Conservation (phyloP, 2,329 filamentous ascomycete species). For the Clarireedia monteithiana region DNA sequence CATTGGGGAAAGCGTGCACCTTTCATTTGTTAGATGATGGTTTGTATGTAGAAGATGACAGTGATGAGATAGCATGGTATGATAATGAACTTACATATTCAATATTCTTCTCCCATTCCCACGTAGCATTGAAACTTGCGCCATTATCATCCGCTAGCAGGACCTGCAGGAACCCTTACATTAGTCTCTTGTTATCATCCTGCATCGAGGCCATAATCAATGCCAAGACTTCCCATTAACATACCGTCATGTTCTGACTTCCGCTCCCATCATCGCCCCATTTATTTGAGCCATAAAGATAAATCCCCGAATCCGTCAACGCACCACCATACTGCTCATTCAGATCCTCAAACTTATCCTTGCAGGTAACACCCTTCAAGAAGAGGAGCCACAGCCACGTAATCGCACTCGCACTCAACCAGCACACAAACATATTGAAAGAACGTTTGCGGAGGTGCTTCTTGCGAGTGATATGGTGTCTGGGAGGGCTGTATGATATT, state of each 20-base stretch:
- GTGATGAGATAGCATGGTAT: not conserved
- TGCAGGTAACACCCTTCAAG: not conserved
- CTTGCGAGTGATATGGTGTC: too few species aligned
- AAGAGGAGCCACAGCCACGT: not conserved
- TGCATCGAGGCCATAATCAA: not conserved
- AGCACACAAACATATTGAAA: not conserved
- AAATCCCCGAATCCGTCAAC: not conserved
- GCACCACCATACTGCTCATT: slow-evolving; percentile 2
- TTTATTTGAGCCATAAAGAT: slow-evolving; percentile 5
- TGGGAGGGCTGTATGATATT: not conserved
- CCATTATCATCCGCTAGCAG: slow-evolving; percentile 2
- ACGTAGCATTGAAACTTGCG: slow-evolving; percentile 7
- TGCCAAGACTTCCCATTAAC: not conserved
- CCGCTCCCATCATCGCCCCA: slow-evolving; percentile 8
- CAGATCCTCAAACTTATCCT: not conserved
- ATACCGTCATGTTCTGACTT: slow-evolving; percentile 7
- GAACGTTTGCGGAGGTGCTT: not conserved
- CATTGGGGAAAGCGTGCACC: slow-evolving; percentile 6
- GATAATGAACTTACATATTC: not conserved
- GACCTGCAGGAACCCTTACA: not conserved
- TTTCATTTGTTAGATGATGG: not conserved
- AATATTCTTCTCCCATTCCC: slow-evolving; percentile 2
- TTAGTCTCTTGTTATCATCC: not conserved
- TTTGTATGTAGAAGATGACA: not conserved
- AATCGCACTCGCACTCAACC: not conserved